These are phyloP conservation scores for Cyberlindnera xylosilytica DNA, from an alignment of 805 yeast genomes.

Conservation along the genomic window DNA sequence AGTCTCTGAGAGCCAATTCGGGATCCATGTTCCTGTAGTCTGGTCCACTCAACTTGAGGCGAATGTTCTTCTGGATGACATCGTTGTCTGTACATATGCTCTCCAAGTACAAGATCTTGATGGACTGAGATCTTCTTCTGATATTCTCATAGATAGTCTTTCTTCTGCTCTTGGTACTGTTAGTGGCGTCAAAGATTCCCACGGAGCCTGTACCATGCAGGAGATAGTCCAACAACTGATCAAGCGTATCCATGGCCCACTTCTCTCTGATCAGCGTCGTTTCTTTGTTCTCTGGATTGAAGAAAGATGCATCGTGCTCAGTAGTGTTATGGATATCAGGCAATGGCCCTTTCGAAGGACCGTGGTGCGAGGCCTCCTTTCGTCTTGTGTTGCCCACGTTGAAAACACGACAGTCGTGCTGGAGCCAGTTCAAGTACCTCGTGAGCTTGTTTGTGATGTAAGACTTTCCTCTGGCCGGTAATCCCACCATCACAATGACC, in stretches of 20 bases:
- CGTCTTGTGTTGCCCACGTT: slow-evolving; percentile 95
- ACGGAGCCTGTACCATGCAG: slow-evolving; percentile 82
- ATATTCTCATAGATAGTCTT: slow-evolving; percentile 54
- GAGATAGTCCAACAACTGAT: slow-evolving; percentile 76
- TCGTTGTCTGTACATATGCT: slow-evolving; percentile 80
- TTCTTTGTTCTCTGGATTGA: slow-evolving; percentile 71
- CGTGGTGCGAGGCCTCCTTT: slow-evolving; percentile 55
- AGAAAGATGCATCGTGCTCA: slow-evolving; percentile 77
- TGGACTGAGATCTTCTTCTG: slow-evolving; percentile 51
- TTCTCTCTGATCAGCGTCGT: slow-evolving; percentile 72
- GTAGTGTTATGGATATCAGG: slow-evolving; percentile 36
- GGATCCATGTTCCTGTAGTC: slow-evolving; percentile 88
- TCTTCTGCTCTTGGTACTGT: slow-evolving; percentile 67
- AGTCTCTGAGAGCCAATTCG: slow-evolving; percentile 73
- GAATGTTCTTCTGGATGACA: slow-evolving; percentile 78
- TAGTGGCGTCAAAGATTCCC: slow-evolving; percentile 88
- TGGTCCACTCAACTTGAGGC: slow-evolving; percentile 87
- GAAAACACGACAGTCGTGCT: slow-evolving; percentile 85
- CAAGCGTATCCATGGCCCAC: slow-evolving; percentile 96
- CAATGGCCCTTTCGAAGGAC: slow-evolving; percentile 67
- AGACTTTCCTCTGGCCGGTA: slow-evolving; percentile 94
- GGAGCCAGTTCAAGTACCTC: slow-evolving; percentile 89
- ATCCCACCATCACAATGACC: slow-evolving; percentile 94
- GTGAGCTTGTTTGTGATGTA: slow-evolving; percentile 90
- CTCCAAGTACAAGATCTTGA: slow-evolving; percentile 82